phyloP scores from a whole-genome alignment of 768 basidiomycete species.

The Kwoniella heveanensis region DNA sequence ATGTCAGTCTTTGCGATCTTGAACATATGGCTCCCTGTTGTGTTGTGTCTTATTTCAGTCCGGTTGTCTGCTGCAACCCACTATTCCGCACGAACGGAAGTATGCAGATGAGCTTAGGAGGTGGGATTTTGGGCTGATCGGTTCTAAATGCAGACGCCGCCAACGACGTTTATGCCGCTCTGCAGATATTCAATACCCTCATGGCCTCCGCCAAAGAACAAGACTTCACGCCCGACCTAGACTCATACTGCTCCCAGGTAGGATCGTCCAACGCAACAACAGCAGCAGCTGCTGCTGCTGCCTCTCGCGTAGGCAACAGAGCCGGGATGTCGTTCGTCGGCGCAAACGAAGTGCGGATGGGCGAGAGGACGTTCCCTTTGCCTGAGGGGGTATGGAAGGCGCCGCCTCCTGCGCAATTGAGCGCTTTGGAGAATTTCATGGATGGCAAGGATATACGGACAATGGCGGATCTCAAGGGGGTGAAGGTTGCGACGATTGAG shows the following conservation, averaged over 20 bases:
- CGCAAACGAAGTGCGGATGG: not conserved
- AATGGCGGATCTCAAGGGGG: conserved; percentile 16
- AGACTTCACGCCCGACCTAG: conserved; percentile 17
- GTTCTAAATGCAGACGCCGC: conserved; percentile 41
- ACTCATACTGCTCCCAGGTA: conserved; percentile 11
- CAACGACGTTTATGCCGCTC: conserved; percentile 48
- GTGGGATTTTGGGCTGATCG: not conserved
- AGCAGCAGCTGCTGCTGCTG: not conserved
- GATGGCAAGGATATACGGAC: conserved; percentile 9
- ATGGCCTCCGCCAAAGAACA: conserved; percentile 21
- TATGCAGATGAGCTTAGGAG: no score
- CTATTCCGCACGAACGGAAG: no score
- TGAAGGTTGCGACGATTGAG: conserved; percentile 33
- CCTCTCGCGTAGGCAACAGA: no score
- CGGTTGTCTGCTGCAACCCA: not conserved
- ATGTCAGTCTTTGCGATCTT: conserved; percentile 34
- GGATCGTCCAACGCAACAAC: not conserved
- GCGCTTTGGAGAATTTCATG: conserved; percentile 20
- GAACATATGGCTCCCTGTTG: not conserved
- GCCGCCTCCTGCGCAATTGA: conserved; percentile 17
- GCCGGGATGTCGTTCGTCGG: no score
- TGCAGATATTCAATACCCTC: conserved; percentile 39
- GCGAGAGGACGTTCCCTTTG: not conserved
- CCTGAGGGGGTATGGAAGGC: conserved; percentile 3
- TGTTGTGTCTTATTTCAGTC: not conserved